Conservation (phyloP, 2,329 filamentous ascomycete genomes). For the Polytolypa hystricis region DNA sequence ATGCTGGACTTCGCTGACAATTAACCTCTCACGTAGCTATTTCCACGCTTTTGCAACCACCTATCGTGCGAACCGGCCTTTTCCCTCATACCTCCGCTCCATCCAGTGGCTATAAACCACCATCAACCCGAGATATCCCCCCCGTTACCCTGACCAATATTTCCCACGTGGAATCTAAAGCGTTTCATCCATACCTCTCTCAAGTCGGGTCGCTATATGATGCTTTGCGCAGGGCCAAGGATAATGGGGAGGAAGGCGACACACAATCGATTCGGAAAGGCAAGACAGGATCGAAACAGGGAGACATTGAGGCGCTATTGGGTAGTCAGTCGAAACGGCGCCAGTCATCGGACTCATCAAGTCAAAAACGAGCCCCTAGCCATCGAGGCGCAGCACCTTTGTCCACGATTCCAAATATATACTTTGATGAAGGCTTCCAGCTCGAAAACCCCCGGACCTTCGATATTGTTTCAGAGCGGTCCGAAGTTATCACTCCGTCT, state of each 20-base stretch:
- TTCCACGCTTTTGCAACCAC: slow-evolving; percentile 69
- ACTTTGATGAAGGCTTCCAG: slow-evolving; percentile 91
- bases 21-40: slow-evolving; percentile 47
- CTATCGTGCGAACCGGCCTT: slow-evolving; percentile 67
- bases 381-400: slow-evolving; percentile 59
- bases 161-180: slow-evolving; percentile 62
- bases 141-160: slow-evolving; percentile 88
- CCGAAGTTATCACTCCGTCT: slow-evolving; percentile 74
- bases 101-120: slow-evolving; percentile 65
- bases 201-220: slow-evolving; percentile 84
- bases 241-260: slow-evolving; percentile 56
- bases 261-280: slow-evolving; percentile 36
- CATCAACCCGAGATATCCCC: slow-evolving; percentile 80
- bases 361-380: slow-evolving; percentile 38
- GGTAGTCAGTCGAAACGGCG: slow-evolving; percentile 30
- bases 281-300: slow-evolving; percentile 32
- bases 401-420: slow-evolving; percentile 83
- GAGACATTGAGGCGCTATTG: slow-evolving; percentile 40
- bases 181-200: slow-evolving; percentile 73
- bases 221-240: slow-evolving; percentile 72
- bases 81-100: slow-evolving; percentile 61
- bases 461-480: slow-evolving; percentile 90
- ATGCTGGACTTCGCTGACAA: too few relatives aligned
- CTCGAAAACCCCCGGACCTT: slow-evolving; percentile 94
- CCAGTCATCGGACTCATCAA: slow-evolving; percentile 4